A percentile compares a stretch with the other conserved stretches of the same genome.
Evolutionary conservation across 345 rosid species (phyloP).

Genomic region (Streptanthus diversifolius): DNA sequence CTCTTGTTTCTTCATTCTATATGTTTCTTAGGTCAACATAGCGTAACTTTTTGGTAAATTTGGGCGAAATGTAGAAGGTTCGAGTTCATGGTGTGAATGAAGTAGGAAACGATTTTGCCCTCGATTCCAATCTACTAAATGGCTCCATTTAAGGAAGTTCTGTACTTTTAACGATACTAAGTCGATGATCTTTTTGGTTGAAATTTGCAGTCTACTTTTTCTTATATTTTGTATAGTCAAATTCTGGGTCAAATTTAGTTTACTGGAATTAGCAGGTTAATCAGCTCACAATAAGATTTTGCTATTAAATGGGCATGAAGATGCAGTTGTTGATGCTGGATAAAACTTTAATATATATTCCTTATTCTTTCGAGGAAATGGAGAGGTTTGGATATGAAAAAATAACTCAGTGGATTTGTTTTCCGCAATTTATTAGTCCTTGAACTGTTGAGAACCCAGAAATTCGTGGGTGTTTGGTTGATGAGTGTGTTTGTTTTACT

Average conservation of each 20-base stretch:
- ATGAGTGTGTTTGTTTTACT: background rate
- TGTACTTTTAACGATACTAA: background rate
- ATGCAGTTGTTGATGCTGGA: background rate
- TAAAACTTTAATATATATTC: background rate
- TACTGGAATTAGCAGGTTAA: constrained; percentile 3
- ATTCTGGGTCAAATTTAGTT: background rate
- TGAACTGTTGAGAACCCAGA: background rate
- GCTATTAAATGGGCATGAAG: background rate
- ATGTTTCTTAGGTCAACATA: background rate
- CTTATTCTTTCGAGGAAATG: background rate
- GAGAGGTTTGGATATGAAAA: background rate
- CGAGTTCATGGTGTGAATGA: background rate
- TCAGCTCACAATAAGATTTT: background rate
- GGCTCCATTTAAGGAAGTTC: background rate
- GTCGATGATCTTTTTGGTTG: background rate
- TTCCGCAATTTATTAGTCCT: background rate
- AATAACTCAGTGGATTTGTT: background rate
- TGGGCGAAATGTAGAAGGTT: constrained; percentile 6
- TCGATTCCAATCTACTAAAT: background rate
- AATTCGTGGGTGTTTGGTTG: background rate
- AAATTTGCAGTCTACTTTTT: constrained; percentile 7
- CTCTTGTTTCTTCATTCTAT: background rate
- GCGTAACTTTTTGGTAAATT: background rate
- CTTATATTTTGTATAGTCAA: background rate
- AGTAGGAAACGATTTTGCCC: background rate